A percentile compares a stretch with the other conserved stretches of the same genome.
Evolutionary conservation across 2,329 filamentous ascomycete species (phyloP).

Genomic region (Penicillium sumatraense): DNA sequence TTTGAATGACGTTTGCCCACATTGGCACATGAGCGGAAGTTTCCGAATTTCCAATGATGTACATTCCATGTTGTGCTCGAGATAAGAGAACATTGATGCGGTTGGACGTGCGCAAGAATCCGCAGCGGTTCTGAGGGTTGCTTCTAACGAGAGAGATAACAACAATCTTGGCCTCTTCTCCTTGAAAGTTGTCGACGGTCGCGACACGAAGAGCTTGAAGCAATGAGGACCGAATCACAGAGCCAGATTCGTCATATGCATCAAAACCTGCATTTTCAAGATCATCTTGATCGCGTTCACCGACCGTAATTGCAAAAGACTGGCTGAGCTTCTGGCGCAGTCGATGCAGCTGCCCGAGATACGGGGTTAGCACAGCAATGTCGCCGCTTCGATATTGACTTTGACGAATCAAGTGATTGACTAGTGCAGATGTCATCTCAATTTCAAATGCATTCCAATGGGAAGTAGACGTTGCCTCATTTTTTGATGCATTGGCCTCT

Average conservation of each 20-base stretch:
- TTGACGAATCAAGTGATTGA: slow-evolving; percentile 69
- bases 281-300: slow-evolving; percentile 61
- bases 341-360: slow-evolving; percentile 57
- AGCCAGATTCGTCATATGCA: no score
- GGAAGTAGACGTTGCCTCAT: slow-evolving; percentile 40
- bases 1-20: slow-evolving; percentile 57
- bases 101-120: slow-evolving; percentile 70
- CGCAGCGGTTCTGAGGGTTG: slow-evolving; percentile 62
- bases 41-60: slow-evolving; percentile 68
- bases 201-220: slow-evolving; percentile 60
- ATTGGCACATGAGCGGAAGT: slow-evolving; percentile 62
- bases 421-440: slow-evolving; percentile 65
- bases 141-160: slow-evolving; percentile 73
- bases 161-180: slow-evolving; percentile 74
- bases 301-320: slow-evolving; percentile 65
- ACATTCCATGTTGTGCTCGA: slow-evolving; percentile 71
- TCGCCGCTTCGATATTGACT: slow-evolving; percentile 63
- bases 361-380: slow-evolving; percentile 72
- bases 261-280: no score
- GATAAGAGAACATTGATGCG: slow-evolving; percentile 72
- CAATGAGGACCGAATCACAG: slow-evolving; percentile 53
- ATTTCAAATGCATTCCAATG: slow-evolving; percentile 61
- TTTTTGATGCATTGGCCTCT: no score
- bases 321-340: slow-evolving; percentile 43
- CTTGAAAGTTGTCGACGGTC: slow-evolving; percentile 77